Percentiles rank a stretch among this genome's conserved stretches.
These are phyloP conservation scores for Clausena lansium DNA, from an alignment of 345 rosid species.

Conservation along the genomic window DNA sequence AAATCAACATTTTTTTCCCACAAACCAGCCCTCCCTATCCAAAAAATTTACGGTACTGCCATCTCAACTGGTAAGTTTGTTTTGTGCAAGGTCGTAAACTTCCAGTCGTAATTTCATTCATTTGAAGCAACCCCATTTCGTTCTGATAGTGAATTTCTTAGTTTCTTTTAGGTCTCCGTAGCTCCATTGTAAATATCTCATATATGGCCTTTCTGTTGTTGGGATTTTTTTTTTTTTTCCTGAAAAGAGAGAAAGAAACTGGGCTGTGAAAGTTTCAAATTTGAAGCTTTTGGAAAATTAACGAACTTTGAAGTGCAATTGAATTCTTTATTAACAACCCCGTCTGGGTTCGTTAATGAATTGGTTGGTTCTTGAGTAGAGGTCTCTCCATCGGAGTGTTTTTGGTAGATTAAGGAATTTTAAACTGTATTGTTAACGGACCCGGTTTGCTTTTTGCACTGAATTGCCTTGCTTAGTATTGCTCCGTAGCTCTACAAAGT, in stretches of 20 bases:
- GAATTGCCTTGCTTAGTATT: not conserved
- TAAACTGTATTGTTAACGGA: not conserved
- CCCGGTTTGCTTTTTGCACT: not conserved
- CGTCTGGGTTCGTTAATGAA: not conserved
- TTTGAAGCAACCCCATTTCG: not conserved
- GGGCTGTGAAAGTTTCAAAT: not conserved
- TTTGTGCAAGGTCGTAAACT: constrained; percentile 2
- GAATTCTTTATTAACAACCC: not conserved
- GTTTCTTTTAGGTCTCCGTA: not conserved
- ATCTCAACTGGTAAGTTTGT: constrained; percentile 29
- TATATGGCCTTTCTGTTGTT: not conserved
- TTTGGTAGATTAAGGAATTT: not conserved
- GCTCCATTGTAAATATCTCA: not conserved
- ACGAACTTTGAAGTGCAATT: not conserved
- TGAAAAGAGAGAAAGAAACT: not conserved
- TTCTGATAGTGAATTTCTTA: not conserved
- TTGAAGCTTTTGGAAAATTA: not conserved
- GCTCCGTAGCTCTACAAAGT: not conserved
- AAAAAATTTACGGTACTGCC: constrained; percentile 9
- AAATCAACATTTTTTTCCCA: constrained; percentile 1
- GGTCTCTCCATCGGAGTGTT: too few relatives aligned
- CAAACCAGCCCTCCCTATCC: constrained; percentile 21
- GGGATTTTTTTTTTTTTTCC: not conserved
- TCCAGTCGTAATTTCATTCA: not conserved
- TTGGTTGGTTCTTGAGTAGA: not conserved